These are phyloP conservation scores for Pseudonitzschia multiseries DNA, from an alignment of 108 stramenopile species.

Conservation along the genomic window DNA sequence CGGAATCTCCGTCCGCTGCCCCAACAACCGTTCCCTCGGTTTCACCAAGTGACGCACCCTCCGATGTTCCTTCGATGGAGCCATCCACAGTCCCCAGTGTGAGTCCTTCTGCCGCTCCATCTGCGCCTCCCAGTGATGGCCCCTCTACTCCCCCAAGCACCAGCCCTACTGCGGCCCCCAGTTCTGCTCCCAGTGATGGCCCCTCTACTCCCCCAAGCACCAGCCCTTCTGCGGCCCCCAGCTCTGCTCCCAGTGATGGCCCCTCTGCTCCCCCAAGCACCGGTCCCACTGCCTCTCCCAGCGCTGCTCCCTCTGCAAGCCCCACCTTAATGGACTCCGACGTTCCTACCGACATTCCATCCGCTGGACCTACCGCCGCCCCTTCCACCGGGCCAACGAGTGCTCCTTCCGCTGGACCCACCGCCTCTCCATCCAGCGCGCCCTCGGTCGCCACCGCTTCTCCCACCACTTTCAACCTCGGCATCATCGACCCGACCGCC, in stretches of 20 bases:
- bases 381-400: neutral
- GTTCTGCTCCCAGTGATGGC: neutral
- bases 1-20: slow-evolving; percentile 10
- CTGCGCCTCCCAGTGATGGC: neutral
- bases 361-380: neutral
- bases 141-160: neutral
- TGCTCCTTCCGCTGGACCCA: neutral
- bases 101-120: neutral
- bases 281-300: neutral
- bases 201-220: neutral
- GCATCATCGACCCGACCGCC: neutral
- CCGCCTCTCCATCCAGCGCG: neutral
- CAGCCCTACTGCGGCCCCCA: neutral
- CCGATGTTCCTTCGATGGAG: neutral
- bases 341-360: neutral
- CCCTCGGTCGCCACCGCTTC: neutral
- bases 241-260: neutral
- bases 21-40: slow-evolving; percentile 20
- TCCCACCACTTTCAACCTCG: too few relatives aligned
- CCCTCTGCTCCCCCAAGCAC: neutral
- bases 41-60: neutral
- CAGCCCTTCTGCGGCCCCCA: neutral
- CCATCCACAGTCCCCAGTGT: neutral
- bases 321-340: neutral
- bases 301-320: neutral